A percentile compares a stretch with the other conserved stretches of the same genome.
Evolutionary conservation across 345 rosid species (phyloP).

Genomic region (Erysimum cheiranthoides): DNA sequence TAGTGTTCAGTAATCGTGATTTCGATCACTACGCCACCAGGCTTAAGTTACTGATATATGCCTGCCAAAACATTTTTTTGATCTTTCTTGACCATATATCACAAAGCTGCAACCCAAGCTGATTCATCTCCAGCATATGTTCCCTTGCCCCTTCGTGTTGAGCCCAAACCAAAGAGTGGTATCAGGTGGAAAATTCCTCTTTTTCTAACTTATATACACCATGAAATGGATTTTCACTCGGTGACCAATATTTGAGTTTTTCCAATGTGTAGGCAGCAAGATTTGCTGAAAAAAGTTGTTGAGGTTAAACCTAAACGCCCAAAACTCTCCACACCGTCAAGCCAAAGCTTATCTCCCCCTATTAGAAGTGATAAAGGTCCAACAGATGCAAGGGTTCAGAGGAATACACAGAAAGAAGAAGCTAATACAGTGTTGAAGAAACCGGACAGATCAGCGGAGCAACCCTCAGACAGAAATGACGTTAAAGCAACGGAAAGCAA

Average conservation of each 20-base stretch:
- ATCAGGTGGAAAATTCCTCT: slow-evolving; percentile 59
- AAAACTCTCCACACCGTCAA: slow-evolving; percentile 49
- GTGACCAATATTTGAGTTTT: slow-evolving; percentile 14
- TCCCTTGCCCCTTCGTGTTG: slow-evolving; percentile 90
- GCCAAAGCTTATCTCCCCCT: slow-evolving; percentile 40
- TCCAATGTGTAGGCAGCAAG: slow-evolving; percentile 70
- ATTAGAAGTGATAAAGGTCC: slow-evolving; percentile 43
- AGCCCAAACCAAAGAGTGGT: slow-evolving; percentile 95
- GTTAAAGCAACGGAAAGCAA: slow-evolving; percentile 30
- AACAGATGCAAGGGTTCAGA: slow-evolving; percentile 36
- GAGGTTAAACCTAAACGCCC: slow-evolving; percentile 84
- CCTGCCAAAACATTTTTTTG: neutral
- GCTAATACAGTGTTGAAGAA: slow-evolving; percentile 30
- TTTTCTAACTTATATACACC: neutral
- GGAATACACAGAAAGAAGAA: slow-evolving; percentile 44
- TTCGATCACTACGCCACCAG: neutral
- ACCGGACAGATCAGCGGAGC: slow-evolving; percentile 42
- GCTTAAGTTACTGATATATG: neutral
- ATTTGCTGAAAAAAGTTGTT: slow-evolving; percentile 81
- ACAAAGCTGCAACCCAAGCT: slow-evolving; percentile 93
- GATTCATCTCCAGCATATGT: slow-evolving; percentile 86
- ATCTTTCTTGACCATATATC: slow-evolving; percentile 57
- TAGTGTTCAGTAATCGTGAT: neutral
- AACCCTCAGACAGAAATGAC: slow-evolving; percentile 14
- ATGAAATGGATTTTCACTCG: slow-evolving; percentile 12